Percentiles rank a stretch among this genome's conserved stretches.
These are phyloP conservation scores for Ceratocystis alfenasii DNA, from an alignment of 2,329 filamentous ascomycete genomes.

Conservation along the genomic window DNA sequence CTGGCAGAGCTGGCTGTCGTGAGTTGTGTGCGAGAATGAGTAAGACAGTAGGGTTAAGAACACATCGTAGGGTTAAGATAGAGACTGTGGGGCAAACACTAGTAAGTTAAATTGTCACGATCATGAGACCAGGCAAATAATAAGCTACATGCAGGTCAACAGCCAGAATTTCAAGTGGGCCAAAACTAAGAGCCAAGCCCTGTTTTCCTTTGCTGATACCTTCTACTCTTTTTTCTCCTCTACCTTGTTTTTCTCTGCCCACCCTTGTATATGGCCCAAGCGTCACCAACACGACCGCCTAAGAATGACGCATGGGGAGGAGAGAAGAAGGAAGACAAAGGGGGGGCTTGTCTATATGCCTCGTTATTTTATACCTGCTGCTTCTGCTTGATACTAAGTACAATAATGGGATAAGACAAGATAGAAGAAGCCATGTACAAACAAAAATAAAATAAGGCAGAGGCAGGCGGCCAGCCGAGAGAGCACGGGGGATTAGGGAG, in stretches of 20 bases:
- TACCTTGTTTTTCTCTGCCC: neutral
- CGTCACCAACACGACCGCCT: slow-evolving; percentile 3
- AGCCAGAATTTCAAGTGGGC: neutral
- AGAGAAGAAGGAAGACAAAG: neutral
- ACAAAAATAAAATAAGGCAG: neutral
- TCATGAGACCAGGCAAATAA: neutral
- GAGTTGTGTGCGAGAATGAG: neutral
- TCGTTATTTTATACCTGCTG: neutral
- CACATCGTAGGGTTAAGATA: neutral
- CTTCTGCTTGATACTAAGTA: neutral
- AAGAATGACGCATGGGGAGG: neutral
- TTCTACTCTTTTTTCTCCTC: too few species aligned
- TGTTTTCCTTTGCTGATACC: neutral
- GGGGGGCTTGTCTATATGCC: slow-evolving; percentile 7
- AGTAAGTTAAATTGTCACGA: neutral
- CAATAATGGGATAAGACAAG: neutral
- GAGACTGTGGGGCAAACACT: neutral
- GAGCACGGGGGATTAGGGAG: neutral
- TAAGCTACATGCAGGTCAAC: neutral
- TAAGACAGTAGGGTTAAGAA: too few species aligned
- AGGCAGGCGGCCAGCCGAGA: neutral
- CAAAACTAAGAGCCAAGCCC: neutral
- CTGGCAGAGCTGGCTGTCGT: neutral
- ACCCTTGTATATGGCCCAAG: neutral
- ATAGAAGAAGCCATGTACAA: neutral